phyloP scores from a whole-genome alignment of 192 early-diverging fungal genomes.

The Allomyces macrogynus region DNA sequence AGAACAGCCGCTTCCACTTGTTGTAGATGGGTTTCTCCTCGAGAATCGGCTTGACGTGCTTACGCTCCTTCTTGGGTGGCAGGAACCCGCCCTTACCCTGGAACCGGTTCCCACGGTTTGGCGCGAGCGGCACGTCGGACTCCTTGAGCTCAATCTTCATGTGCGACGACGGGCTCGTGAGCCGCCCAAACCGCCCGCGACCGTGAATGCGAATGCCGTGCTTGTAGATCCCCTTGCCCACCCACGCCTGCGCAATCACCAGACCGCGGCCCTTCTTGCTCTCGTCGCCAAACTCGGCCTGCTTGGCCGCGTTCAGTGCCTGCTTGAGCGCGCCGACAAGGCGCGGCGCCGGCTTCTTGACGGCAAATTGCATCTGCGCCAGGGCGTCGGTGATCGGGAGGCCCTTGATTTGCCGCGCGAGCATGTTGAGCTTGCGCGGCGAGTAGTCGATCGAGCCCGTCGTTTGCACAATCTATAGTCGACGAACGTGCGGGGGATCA shows the following conservation, averaged over 20 bases:
- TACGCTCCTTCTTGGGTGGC: not conserved
- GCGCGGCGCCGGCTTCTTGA: constrained; percentile 17
- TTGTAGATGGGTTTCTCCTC: not conserved
- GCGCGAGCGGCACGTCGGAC: not conserved
- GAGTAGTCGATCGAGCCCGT: constrained; percentile 15
- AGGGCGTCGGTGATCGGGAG: constrained; percentile 17
- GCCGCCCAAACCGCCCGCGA: constrained; percentile 19
- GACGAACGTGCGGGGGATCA: too few species aligned
- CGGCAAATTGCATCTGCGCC: constrained; percentile 18
- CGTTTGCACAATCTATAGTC: not conserved
- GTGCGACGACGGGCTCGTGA: constrained; percentile 19
- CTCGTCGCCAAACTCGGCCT: constrained; percentile 5
- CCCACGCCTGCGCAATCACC: constrained; percentile 19
- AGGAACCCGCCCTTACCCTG: not conserved
- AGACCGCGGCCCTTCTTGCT: constrained; percentile 12
- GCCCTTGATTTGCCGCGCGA: constrained; percentile 19
- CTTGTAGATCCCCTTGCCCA: constrained; percentile 22
- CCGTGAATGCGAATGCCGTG: constrained; percentile 24
- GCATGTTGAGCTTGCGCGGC: constrained; percentile 19
- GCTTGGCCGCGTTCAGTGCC: not conserved
- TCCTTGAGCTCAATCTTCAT: constrained; percentile 17
- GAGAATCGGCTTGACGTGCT: not conserved
- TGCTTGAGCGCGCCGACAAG: constrained; percentile 14
- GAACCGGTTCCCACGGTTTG: not conserved
- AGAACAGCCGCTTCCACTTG: not conserved